Percentiles rank a stretch among this genome's conserved stretches.
Conservation (phyloP, 1,139 yeast genomes). For the Maudiozyma humilis region DNA sequence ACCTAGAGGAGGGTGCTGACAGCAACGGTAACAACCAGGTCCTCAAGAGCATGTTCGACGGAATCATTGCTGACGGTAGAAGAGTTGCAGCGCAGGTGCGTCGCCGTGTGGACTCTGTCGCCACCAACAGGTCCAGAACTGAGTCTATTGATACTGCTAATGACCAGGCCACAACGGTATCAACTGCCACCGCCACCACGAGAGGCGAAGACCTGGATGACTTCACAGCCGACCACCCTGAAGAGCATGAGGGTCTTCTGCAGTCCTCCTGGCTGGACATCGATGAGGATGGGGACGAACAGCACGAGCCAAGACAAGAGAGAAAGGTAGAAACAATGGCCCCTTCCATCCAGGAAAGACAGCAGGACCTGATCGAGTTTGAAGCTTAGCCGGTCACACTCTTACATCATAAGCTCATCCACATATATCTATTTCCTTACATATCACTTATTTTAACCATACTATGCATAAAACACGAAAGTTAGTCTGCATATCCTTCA, state of each 20-base stretch:
- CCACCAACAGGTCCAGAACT: constrained; percentile 24
- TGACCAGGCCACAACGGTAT: constrained; percentile 15
- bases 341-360: constrained; percentile 5
- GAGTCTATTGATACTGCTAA: constrained; percentile 40
- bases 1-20: constrained; percentile 50
- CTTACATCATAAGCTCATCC: background rate
- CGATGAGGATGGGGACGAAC: constrained; percentile 7
- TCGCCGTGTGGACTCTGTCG: constrained; percentile 62
- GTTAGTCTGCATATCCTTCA: no score
- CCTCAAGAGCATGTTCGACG: constrained; percentile 82
- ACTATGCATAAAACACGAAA: no score
- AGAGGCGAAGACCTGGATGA: constrained; percentile 25
- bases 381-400: constrained; percentile 14
- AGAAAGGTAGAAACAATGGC: constrained; percentile 7
- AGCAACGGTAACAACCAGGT: constrained; percentile 46
- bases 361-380: constrained; percentile 20
- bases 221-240: constrained; percentile 19
- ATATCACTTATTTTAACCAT: no score
- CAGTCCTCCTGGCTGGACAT: constrained; percentile 18
- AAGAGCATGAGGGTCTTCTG: constrained; percentile 19
- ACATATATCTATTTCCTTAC: background rate
- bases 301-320: constrained; percentile 11
- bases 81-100: constrained; percentile 84
- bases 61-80: constrained; percentile 83
- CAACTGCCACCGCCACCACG: constrained; percentile 9